A percentile compares a stretch with the other conserved stretches of the same genome.
These are phyloP conservation scores for Candida palmyrensis DNA, from an alignment of 805 yeast genomes.

Conservation along the genomic window DNA sequence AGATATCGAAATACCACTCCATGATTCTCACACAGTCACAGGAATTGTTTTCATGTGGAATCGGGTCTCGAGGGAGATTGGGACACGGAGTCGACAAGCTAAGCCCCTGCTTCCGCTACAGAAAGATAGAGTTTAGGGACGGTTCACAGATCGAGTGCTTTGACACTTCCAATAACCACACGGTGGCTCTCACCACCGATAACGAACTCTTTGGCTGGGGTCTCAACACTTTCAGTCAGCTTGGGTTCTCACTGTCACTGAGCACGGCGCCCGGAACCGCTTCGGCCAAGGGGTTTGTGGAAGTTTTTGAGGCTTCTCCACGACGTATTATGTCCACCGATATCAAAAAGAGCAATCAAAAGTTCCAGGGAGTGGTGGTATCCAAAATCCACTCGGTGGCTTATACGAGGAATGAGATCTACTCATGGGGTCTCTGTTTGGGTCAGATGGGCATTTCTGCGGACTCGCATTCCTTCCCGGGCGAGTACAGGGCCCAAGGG, in stretches of 20 bases:
- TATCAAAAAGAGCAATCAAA: constrained; percentile 24
- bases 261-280: constrained; percentile 5
- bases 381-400: constrained; percentile 70
- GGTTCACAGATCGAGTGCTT: constrained; percentile 25
- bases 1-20: constrained; percentile 63
- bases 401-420: constrained; percentile 44
- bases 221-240: constrained; percentile 57
- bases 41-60: constrained; percentile 57
- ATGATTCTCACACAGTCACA: constrained; percentile 53
- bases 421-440: constrained; percentile 72
- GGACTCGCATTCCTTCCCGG: constrained; percentile 5
- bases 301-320: constrained; percentile 34
- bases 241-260: constrained; percentile 40
- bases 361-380: constrained; percentile 46
- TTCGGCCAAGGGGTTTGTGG: constrained; percentile 16
- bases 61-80: constrained; percentile 65
- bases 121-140: constrained; percentile 33
- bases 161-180: constrained; percentile 62
- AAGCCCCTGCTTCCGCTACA: constrained; percentile 38
- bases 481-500: constrained; percentile 24
- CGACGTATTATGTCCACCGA: constrained; percentile 38
- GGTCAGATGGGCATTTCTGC: constrained; percentile 71
- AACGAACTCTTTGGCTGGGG: constrained; percentile 80
- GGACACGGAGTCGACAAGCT: constrained; percentile 47
- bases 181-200: constrained; percentile 48